phyloP scores from a whole-genome alignment of 345 rosid species.

The Sonneratia alba region DNA sequence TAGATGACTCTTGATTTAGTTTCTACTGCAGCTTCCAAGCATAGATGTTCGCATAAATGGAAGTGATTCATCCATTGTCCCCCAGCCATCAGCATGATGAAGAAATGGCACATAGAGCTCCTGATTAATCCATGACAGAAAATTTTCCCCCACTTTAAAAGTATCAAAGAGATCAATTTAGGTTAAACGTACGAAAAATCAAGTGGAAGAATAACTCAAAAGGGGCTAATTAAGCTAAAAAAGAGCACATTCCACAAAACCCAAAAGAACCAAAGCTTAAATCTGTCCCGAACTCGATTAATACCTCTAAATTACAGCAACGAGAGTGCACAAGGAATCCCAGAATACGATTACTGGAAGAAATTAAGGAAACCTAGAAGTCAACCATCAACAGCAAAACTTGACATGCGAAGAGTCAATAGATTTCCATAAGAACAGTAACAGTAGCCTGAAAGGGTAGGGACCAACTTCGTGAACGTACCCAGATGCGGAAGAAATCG shows the following conservation, averaged over 20 bases:
- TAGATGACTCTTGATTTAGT: background rate
- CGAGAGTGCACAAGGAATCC: background rate
- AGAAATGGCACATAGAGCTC: background rate
- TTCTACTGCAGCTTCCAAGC: background rate
- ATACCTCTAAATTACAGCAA: background rate
- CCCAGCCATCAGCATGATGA: too few relatives aligned
- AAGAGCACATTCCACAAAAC: background rate
- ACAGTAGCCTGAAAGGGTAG: background rate
- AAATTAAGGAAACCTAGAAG: background rate
- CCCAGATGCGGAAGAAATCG: background rate
- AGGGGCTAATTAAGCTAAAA: background rate
- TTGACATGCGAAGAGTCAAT: background rate
- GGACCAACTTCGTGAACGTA: background rate
- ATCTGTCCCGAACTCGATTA: background rate
- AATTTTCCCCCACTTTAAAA: background rate
- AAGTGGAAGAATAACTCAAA: background rate
- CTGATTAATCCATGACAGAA: background rate
- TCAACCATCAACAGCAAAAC: background rate
- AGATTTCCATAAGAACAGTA: background rate
- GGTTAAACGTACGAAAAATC: background rate
- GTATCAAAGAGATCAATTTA: background rate
- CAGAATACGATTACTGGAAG: background rate
- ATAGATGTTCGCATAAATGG: background rate
- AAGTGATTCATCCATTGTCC: too few relatives aligned
- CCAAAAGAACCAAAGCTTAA: background rate